Base-by-base conservation (phyloP, 106 monocot genomes). In the Posidonia australis region DNA sequence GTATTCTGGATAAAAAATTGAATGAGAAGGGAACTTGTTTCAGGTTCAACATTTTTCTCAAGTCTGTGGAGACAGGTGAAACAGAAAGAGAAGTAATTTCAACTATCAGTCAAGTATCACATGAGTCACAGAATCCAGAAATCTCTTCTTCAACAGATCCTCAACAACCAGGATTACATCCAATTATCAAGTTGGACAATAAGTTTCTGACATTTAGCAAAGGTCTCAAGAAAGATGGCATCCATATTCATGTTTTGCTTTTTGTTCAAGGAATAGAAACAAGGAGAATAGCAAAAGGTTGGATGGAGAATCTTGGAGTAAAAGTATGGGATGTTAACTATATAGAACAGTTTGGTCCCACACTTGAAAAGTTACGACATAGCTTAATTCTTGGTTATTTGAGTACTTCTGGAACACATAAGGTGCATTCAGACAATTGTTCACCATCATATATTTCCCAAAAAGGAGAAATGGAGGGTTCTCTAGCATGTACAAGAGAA, bases 31-130 rank as follows among this genome's bases (percentile, higher is more conserved):
- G 98, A 58, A 76, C 85, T 24, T 98, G 98, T 51, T 98, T 98
- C 58, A 81, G 72, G 6, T 98, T 98, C 54, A 98, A 91, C 51
- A 79, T 98, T 44, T 73, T 87, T 51, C 56, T 98, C 23, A 91
- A 75, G 60, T 67, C 76, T 26, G 53, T 43, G 36, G 84, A 73
- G 27, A 16, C 44, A n/a, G 44, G 24, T 1, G 69, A 27, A 10
- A 11, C 27, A 46, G 63, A 64, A 43, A 44, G 42, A 24, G 17
- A 55, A 41, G 2, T 36, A 2, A 36, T 36, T 36, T 36, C 36
- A 36, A 36, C 36, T 10, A 21, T 9, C 3, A 53, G 9, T 53
- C 23, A 19, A 53, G 23, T 12, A 21, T 10, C 23, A 27, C n/a
- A 2, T 42, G 42, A 62, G 11, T 17, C 44, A 62, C 10, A 19